phyloP scores from a whole-genome alignment of 2,329 filamentous ascomycete genomes.

The Cladophialophora yegresii region DNA sequence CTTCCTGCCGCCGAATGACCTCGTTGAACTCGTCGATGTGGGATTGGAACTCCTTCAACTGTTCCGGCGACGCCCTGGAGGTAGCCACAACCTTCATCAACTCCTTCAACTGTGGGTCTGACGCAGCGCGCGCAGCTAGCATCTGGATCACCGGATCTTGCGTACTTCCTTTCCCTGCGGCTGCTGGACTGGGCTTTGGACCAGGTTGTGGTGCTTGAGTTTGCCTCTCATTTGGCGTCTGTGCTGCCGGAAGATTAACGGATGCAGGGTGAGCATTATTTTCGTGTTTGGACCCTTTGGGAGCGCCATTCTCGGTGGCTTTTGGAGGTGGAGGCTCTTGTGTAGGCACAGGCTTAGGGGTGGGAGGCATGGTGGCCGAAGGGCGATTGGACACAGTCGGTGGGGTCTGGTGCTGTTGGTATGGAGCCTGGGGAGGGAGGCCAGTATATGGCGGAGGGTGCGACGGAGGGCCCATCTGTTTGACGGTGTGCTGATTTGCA shows the following conservation, averaged over 20 bases:
- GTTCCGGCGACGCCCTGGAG: conserved; percentile 52
- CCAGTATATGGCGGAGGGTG: conserved; percentile 35
- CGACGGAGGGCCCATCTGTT: conserved; percentile 23
- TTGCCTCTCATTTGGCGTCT: conserved; percentile 26
- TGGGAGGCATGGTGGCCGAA: conserved; percentile 13
- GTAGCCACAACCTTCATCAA: conserved; percentile 55
- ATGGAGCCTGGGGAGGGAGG: conserved; percentile 47
- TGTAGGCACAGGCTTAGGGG: not conserved
- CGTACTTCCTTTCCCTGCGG: conserved; percentile 48
- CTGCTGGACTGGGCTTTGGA: conserved; percentile 31
- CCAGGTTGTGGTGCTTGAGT: conserved; percentile 8
- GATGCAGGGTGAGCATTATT: not conserved
- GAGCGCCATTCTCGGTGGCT: not conserved
- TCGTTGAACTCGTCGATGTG: conserved; percentile 56
- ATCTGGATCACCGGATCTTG: conserved; percentile 56
- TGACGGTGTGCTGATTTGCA: conserved; percentile 31
- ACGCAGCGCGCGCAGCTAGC: conserved; percentile 54
- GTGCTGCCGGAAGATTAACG: conserved; percentile 22
- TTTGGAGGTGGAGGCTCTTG: not conserved
- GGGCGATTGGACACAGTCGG: conserved; percentile 30
- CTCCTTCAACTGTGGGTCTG: conserved; percentile 52
- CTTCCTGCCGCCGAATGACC: conserved; percentile 49
- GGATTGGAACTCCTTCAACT: conserved; percentile 53
- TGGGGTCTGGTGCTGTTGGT: conserved; percentile 38
- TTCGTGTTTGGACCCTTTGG: not conserved